phyloP scores from a whole-genome alignment of 2,329 filamentous ascomycete species.

The Venturia carpophila region DNA sequence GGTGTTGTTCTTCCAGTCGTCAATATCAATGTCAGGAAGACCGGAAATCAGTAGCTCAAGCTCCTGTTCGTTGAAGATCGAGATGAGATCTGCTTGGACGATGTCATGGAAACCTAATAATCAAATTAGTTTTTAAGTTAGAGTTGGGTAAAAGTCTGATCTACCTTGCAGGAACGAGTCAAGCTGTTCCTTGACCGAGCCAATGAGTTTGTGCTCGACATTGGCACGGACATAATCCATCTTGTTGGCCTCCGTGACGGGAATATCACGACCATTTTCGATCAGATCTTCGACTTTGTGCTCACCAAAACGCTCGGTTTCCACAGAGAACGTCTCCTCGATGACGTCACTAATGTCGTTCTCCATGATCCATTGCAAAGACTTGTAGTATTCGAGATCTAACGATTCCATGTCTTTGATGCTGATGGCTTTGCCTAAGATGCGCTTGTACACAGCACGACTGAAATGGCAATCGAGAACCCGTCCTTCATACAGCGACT shows the following conservation, averaged over 20 bases:
- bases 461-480: slow-evolving; percentile 98
- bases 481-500: slow-evolving; percentile 91
- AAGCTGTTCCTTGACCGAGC: slow-evolving; percentile 89
- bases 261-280: slow-evolving; percentile 79
- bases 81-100: slow-evolving; percentile 84
- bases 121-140: slow-evolving; percentile 7
- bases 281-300: slow-evolving; percentile 80
- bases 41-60: slow-evolving; percentile 93
- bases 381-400: slow-evolving; percentile 98
- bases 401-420: slow-evolving; percentile 99
- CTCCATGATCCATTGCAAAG: slow-evolving; percentile 93
- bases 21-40: slow-evolving; percentile 91
- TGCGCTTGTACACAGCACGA: slow-evolving; percentile 95
- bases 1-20: slow-evolving; percentile 98
- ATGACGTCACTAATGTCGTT: slow-evolving; percentile 98
- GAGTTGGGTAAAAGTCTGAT: background rate
- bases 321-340: slow-evolving; percentile 89
- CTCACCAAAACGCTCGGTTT: slow-evolving; percentile 89
- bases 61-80: slow-evolving; percentile 98
- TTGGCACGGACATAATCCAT: slow-evolving; percentile 93
- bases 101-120: slow-evolving; percentile 86
- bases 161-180: slow-evolving; percentile 80
- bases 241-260: slow-evolving; percentile 97
- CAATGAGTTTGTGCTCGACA: slow-evolving; percentile 86
- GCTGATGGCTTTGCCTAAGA: slow-evolving; percentile 87